A percentile compares a stretch with the other conserved stretches of the same genome.
Evolutionary conservation across 2,329 filamentous ascomycete genomes (phyloP).

Genomic region (Colletotrichum endophyticum): DNA sequence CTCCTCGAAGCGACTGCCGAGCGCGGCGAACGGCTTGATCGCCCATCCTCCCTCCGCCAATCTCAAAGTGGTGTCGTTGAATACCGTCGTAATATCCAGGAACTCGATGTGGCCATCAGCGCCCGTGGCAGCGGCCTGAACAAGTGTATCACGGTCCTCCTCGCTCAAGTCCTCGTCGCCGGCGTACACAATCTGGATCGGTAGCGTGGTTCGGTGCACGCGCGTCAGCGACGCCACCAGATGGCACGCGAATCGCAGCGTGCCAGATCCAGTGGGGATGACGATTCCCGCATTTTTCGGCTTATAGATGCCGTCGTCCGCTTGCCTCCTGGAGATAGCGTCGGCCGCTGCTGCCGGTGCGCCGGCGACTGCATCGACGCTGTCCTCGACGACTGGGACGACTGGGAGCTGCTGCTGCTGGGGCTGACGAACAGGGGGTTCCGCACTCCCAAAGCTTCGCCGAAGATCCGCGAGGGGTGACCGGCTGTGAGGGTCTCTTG

Average conservation of each 20-base stretch:
- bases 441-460: conserved; percentile 8
- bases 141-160: conserved; percentile 27
- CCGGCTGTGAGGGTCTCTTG: conserved; percentile 1
- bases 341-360: neutral
- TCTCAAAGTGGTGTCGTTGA: conserved; percentile 33
- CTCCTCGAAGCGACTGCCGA: conserved; percentile 39
- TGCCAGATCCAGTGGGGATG: conserved; percentile 35
- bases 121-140: conserved; percentile 19
- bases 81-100: conserved; percentile 35
- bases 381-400: neutral
- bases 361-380: neutral
- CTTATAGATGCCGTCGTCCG: neutral
- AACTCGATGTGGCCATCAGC: conserved; percentile 26
- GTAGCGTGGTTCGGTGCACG: conserved; percentile 32
- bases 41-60: conserved; percentile 40
- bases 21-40: conserved; percentile 44
- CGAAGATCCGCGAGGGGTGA: conserved; percentile 24
- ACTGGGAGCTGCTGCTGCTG: neutral
- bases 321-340: neutral
- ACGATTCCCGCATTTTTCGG: conserved; percentile 35
- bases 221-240: conserved; percentile 34
- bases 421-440: neutral
- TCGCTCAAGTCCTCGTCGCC: conserved; percentile 34
- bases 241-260: conserved; percentile 39
- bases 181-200: conserved; percentile 41